Evolutionary conservation across 441 rosid species (phyloP).

Genomic region (Adansonia grandidieri): DNA sequence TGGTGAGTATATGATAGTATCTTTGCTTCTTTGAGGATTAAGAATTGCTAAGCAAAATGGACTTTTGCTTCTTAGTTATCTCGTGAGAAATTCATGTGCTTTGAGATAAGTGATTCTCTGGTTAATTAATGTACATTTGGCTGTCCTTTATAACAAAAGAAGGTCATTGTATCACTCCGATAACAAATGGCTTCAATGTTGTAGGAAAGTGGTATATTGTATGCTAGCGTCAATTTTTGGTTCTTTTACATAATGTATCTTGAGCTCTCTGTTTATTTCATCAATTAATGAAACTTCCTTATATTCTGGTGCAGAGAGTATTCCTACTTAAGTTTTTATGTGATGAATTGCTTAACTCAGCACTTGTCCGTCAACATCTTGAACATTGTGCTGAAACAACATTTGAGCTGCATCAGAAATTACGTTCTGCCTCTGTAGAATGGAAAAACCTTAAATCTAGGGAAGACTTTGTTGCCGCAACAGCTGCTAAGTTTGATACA

Average conservation of each 20-base stretch:
- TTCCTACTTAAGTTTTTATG: slow-evolving; percentile 82
- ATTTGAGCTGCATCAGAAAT: slow-evolving; percentile 84
- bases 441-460: slow-evolving; percentile 70
- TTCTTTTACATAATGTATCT: slow-evolving; percentile 6
- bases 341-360: slow-evolving; percentile 88
- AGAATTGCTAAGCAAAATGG: slow-evolving; percentile 10
- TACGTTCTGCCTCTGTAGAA: slow-evolving; percentile 68
- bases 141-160: not conserved
- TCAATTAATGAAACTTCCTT: slow-evolving; percentile 12
- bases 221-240: not conserved
- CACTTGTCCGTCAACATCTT: slow-evolving; percentile 86
- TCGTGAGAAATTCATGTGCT: not conserved
- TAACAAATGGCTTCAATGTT: slow-evolving; percentile 12
- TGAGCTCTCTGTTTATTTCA: slow-evolving; percentile 22
- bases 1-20: not conserved
- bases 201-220: slow-evolving; percentile 4
- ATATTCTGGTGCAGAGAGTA: slow-evolving; percentile 70
- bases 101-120: slow-evolving; percentile 1
- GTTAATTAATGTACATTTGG: slow-evolving; percentile 6
- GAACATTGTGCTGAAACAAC: slow-evolving; percentile 84
- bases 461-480: slow-evolving; percentile 71
- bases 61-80: not conserved
- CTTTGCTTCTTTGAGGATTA: slow-evolving; percentile 3
- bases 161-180: not conserved
- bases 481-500: slow-evolving; percentile 58